Base-by-base conservation (phyloP, 495 filamentous ascomycete genomes). In the Tuber borchii region DNA sequence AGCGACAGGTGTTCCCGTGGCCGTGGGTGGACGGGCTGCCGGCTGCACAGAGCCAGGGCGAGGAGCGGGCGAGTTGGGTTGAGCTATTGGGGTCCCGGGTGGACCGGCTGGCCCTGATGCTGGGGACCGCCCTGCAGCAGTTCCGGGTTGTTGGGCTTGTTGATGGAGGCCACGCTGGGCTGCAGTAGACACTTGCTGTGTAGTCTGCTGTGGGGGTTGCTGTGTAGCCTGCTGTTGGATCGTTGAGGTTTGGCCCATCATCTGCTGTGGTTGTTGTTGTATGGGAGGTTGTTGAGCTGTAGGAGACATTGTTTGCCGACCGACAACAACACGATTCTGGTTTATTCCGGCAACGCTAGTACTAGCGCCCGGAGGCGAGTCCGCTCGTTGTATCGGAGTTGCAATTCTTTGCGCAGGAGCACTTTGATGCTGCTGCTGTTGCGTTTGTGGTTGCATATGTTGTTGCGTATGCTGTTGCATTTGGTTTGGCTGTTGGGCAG, bases 241-340 rank as follows among this genome's bases (percentile, higher is more conserved):
- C 37, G 51, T 48, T 56, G 44, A 34, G 34, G 26, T 51, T 44
- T 72, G 74, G 17, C 56, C 56, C 16, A 65, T 31, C 1, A 34
- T 31, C 14, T 39, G 70, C 22, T 72, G 74, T 10, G 69, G 73
- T 84, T 86, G 69, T 87, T 86, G 74, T 85, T 85, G 16, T 83
- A 86, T 0, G 84, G 78, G 31, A 85, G 84, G 78, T 86, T 87
- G 46, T 65, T 81, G 86, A 84, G 71, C 86, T 45, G 78, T 71
- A 40, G 78, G 77, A 20, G 78, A 80, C 78, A 80, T 80, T 31
- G 78, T 80, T 39, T 74, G 69, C 14, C 77, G 74, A 70, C 71
- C 70, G n/a, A 22, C 70, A n/a, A 37, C 26, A 43, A 71, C 39
- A n/a, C 39, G 39, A 45, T 71, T 45, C 39, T 71, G 70, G 26